Evolutionary conservation across 768 basidiomycete genomes (phyloP).

Genomic region (Chalciporus chontae): DNA sequence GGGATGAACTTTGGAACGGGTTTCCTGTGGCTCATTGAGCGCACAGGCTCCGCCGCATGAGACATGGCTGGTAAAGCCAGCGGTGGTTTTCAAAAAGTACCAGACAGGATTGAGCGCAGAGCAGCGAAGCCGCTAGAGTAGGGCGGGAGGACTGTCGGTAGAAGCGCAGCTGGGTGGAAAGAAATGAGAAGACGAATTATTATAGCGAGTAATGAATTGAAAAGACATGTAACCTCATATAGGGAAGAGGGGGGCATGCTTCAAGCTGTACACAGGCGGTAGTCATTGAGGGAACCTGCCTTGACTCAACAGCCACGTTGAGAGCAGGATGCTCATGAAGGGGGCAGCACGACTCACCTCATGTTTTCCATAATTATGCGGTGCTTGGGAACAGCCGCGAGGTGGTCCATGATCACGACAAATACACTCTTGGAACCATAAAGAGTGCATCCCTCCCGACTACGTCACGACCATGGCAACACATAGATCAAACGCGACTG

Average conservation of each 20-base stretch:
- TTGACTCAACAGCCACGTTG: constrained; percentile 36
- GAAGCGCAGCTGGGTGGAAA: constrained; percentile 24
- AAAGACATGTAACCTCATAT: constrained; percentile 28
- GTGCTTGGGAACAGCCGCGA: constrained; percentile 31
- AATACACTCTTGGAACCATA: constrained; percentile 24
- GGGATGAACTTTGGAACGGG: constrained; percentile 67
- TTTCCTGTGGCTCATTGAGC: constrained; percentile 62
- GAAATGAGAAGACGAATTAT: constrained; percentile 28
- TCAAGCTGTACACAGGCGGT: constrained; percentile 31
- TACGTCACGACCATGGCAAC: constrained; percentile 28
- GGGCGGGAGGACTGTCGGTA: constrained; percentile 15
- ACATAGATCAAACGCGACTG: constrained; percentile 4
- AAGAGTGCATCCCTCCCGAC: constrained; percentile 19
- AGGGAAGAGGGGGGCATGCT: constrained; percentile 25
- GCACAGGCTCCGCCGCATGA: constrained; percentile 25
- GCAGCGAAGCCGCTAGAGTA: constrained; percentile 8
- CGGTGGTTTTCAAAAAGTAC: constrained; percentile 3
- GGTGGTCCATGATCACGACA: constrained; percentile 33
- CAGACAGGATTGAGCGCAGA: constrained; percentile 11
- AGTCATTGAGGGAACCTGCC: constrained; percentile 31
- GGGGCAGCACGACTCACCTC: constrained; percentile 33
- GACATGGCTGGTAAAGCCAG: constrained; percentile 21
- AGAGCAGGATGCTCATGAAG: constrained; percentile 29
- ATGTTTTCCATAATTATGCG: constrained; percentile 35
- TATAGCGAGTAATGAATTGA: constrained; percentile 29